Evolutionary conservation across 331 rosid species (phyloP).

Genomic region (Arachis monticola): DNA sequence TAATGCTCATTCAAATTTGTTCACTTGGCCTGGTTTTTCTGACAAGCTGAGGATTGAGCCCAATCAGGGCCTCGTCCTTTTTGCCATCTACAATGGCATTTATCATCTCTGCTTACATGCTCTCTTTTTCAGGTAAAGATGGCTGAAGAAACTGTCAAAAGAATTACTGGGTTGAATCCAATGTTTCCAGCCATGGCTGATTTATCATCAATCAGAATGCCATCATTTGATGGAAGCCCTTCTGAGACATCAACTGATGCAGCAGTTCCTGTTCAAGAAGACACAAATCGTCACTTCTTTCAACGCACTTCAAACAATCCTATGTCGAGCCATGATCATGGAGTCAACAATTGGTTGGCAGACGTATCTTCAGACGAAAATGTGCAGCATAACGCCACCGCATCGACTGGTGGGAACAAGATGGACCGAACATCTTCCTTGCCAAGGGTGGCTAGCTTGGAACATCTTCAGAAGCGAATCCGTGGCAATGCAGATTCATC

Average conservation of each 20-base stretch:
- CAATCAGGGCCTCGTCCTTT: too few relatives aligned
- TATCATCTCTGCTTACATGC: conserved; percentile 24
- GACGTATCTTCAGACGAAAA: conserved; percentile 56
- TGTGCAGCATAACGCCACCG: conserved; percentile 49
- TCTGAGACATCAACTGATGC: conserved; percentile 82
- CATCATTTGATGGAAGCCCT: conserved; percentile 66
- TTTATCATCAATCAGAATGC: conserved; percentile 60
- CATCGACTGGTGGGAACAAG: conserved; percentile 53
- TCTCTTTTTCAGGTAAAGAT: conserved; percentile 65
- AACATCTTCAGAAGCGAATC: conserved; percentile 90
- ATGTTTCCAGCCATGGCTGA: conserved; percentile 61
- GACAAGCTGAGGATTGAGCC: too few relatives aligned
- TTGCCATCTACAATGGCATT: too few relatives aligned
- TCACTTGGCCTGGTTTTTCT: too few relatives aligned
- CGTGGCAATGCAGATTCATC: conserved; percentile 52
- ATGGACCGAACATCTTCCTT: conserved; percentile 58
- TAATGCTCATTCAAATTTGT: too few relatives aligned
- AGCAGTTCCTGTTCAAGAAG: conserved; percentile 69
- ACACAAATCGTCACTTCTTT: conserved; percentile 53
- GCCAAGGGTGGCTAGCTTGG: conserved; percentile 94
- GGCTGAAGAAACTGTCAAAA: conserved; percentile 81
- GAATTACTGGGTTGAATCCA: conserved; percentile 64
- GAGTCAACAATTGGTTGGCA: conserved; percentile 48
- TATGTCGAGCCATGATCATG: conserved; percentile 42
- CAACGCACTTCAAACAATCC: conserved; percentile 49